Percentiles rank a stretch among this genome's conserved stretches.
These are phyloP conservation scores for Closterium sp. DNA, from an alignment of 139 green algal genomes.

Conservation along the genomic window DNA sequence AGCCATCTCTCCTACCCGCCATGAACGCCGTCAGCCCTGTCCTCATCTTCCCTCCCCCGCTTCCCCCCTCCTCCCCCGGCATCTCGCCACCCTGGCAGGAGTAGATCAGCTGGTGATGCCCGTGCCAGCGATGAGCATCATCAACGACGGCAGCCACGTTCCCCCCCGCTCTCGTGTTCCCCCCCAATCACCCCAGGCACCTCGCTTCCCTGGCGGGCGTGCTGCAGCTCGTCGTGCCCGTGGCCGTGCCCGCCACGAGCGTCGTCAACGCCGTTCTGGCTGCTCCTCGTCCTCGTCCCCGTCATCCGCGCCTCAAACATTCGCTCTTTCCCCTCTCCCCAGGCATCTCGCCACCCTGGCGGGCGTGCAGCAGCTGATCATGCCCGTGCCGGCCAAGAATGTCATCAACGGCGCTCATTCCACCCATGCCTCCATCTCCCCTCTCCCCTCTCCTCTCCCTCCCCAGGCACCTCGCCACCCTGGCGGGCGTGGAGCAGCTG, in stretches of 20 bases:
- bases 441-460: neutral
- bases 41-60: neutral
- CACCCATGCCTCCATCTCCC: too few species aligned
- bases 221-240: conserved; percentile 88
- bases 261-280: conserved; percentile 92
- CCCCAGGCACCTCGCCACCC: conserved; percentile 62
- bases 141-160: conserved; percentile 79
- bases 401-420: conserved; percentile 88
- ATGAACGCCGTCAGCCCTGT: conserved; percentile 98
- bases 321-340: neutral
- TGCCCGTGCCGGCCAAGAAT: conserved; percentile 97
- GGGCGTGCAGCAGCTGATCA: conserved; percentile 88
- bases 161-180: too few species aligned
- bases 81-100: conserved; percentile 78
- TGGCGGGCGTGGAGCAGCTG: conserved; percentile 91
- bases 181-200: conserved; percentile 10
- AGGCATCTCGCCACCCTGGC: conserved; percentile 73
- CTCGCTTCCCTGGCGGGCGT: conserved; percentile 86
- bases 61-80: neutral
- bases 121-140: conserved; percentile 98
- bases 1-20: too few species aligned
- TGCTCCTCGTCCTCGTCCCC: neutral
- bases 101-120: conserved; percentile 93
- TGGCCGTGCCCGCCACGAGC: conserved; percentile 98
- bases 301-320: neutral